phyloP scores from a whole-genome alignment of 73 alveolate genomes.

The Effrenium voratum region DNA sequence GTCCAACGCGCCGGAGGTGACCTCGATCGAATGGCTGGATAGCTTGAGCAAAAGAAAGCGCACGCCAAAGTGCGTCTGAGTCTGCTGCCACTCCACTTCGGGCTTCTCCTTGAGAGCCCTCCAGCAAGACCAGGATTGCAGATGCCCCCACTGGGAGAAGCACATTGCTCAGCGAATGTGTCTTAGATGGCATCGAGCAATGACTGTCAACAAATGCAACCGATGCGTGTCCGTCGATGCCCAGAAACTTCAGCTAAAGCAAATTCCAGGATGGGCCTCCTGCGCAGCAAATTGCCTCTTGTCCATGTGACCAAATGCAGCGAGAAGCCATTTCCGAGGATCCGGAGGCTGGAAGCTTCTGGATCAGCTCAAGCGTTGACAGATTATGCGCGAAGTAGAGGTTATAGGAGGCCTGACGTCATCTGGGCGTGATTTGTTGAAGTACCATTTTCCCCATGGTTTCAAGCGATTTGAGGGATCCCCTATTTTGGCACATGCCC shows the following conservation, averaged over 20 bases:
- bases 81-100: neutral
- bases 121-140: conserved; percentile 48
- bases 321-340: no score
- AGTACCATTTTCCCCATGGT: neutral
- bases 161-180: conserved; percentile 30
- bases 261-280: no score
- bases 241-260: no score
- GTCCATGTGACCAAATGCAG: no score
- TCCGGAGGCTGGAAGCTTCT: conserved; percentile 8
- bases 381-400: conserved; percentile 33
- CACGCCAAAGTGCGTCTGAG: conserved; percentile 1
- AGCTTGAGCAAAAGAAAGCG: no score
- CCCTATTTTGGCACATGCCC: no score
- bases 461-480: neutral
- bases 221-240: no score
- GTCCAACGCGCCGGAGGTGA: conserved; percentile 18
- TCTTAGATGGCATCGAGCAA: conserved; percentile 19
- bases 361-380: neutral
- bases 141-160: neutral
- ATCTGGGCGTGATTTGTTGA: neutral
- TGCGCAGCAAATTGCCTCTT: no score
- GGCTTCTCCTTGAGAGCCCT: conserved; percentile 60
- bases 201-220: no score
- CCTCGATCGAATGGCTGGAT: neutral
- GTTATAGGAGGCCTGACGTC: conserved; percentile 37